Conservation (phyloP, 192 early-diverging fungal species). For the Podila verticillata region DNA sequence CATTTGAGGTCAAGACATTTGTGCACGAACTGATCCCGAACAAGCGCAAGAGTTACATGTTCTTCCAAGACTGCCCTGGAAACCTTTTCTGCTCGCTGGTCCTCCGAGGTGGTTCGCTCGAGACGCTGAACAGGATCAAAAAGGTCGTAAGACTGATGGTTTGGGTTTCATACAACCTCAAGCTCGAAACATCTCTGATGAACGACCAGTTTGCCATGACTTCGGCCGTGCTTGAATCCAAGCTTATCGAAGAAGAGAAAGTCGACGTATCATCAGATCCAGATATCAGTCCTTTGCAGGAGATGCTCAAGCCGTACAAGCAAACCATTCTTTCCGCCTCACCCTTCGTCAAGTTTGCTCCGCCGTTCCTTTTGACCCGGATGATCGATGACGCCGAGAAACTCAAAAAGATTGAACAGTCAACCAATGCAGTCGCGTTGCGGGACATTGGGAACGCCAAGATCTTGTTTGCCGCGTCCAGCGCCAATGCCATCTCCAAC, state of each 20-base stretch:
- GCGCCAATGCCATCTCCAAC: conserved; percentile 18
- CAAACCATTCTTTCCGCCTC: conserved; percentile 88
- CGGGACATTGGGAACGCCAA: conserved; percentile 45
- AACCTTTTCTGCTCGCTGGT: conserved; percentile 89
- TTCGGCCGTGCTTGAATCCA: conserved; percentile 30
- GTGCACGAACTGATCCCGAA: conserved; percentile 84
- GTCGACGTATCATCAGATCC: conserved; percentile 37
- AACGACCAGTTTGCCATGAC: conserved; percentile 79
- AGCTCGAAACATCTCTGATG: conserved; percentile 85
- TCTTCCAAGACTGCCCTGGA: conserved; percentile 86
- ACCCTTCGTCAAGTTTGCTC: conserved; percentile 85
- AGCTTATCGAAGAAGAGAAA: conserved; percentile 16
- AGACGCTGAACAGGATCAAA: conserved; percentile 79
- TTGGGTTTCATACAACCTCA: conserved; percentile 87
- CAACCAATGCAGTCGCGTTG: conserved; percentile 15
- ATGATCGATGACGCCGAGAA: conserved; percentile 69
- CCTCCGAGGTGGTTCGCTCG: conserved; percentile 82
- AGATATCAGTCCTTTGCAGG: conserved; percentile 38
- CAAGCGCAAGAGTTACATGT: conserved; percentile 85
- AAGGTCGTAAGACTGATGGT: conserved; percentile 84
- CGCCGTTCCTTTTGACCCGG: conserved; percentile 80
- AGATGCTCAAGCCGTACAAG: conserved; percentile 68
- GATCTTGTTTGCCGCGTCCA: conserved; percentile 16
- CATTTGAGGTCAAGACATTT: conserved; percentile 83
- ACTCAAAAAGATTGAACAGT: conserved; percentile 48